These are phyloP conservation scores for Mrakia blollopis DNA, from an alignment of 768 basidiomycete genomes.

Conservation along the genomic window DNA sequence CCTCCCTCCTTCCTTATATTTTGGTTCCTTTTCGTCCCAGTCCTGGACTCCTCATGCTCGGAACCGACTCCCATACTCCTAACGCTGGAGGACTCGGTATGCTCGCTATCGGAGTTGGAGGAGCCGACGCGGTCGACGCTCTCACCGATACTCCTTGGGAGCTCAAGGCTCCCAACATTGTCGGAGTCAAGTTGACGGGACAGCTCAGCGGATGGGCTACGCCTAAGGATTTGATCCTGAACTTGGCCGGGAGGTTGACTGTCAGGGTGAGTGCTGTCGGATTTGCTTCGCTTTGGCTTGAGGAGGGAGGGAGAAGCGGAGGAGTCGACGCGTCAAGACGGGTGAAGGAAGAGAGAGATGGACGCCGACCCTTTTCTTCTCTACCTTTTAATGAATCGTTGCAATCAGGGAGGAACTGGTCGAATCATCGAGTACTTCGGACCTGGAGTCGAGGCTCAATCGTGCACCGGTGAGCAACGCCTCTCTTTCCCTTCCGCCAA, in stretches of 20 bases:
- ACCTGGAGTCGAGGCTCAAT: slow-evolving; percentile 78
- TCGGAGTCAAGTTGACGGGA: slow-evolving; percentile 82
- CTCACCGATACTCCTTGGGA: slow-evolving; percentile 99
- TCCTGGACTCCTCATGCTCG: slow-evolving; percentile 35
- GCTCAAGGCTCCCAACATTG: slow-evolving; percentile 79
- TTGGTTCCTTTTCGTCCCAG: background rate
- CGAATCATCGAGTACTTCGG: slow-evolving; percentile 96
- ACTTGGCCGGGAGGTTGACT: slow-evolving; percentile 88
- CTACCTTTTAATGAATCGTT: background rate
- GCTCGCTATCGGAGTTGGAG: slow-evolving; percentile 97
- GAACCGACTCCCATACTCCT: slow-evolving; percentile 88
- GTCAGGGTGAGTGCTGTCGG: slow-evolving; percentile 70
- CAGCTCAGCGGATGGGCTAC: slow-evolving; percentile 85
- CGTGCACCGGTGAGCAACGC: slow-evolving; percentile 69
- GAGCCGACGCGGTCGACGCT: slow-evolving; percentile 96
- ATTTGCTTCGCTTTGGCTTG: no score
- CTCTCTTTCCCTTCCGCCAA: background rate
- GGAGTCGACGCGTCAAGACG: background rate
- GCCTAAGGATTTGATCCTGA: slow-evolving; percentile 91
- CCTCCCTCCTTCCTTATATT: background rate
- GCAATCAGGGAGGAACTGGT: slow-evolving; percentile 80
- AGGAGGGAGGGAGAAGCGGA: no score
- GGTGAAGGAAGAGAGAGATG: background rate
- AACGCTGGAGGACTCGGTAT: slow-evolving; percentile 95
- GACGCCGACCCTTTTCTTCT: slow-evolving; percentile 5